Evolutionary conservation across 2,329 filamentous ascomycete species (phyloP).

Genomic region (Diaporthe citriasiana): DNA sequence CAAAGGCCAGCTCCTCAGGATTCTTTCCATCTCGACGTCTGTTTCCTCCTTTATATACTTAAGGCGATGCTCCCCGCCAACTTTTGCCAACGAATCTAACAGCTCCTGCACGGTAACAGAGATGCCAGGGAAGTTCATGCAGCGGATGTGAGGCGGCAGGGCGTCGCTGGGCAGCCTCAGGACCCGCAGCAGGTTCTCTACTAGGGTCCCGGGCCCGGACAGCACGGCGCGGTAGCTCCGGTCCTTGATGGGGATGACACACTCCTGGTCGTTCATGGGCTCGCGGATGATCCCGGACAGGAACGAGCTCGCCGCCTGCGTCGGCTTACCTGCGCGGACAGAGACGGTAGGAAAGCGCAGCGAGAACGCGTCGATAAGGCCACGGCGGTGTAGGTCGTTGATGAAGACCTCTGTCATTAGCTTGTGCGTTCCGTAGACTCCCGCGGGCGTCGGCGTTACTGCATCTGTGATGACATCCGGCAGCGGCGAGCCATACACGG

Average conservation of each 20-base stretch:
- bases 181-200: slow-evolving; percentile 60
- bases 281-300: slow-evolving; percentile 74
- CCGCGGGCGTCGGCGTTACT: slow-evolving; percentile 67
- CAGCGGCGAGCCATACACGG: slow-evolving; percentile 66
- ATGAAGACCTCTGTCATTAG: slow-evolving; percentile 71
- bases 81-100: slow-evolving; percentile 62
- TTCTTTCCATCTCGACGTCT: slow-evolving; percentile 61
- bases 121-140: slow-evolving; percentile 65
- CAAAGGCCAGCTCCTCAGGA: slow-evolving; percentile 69
- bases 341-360: slow-evolving; percentile 61
- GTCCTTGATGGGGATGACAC: slow-evolving; percentile 36
- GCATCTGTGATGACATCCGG: slow-evolving; percentile 50
- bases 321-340: slow-evolving; percentile 71
- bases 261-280: slow-evolving; percentile 55
- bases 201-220: slow-evolving; percentile 60
- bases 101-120: slow-evolving; percentile 68
- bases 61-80: slow-evolving; percentile 62
- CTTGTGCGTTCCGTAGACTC: slow-evolving; percentile 73
- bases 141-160: slow-evolving; percentile 49
- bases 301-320: slow-evolving; percentile 72
- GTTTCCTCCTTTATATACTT: slow-evolving; percentile 62
- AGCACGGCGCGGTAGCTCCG: slow-evolving; percentile 61
- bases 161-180: slow-evolving; percentile 57
- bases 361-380: slow-evolving; percentile 67
- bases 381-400: slow-evolving; percentile 65